A percentile compares a stretch with the other conserved stretches of the same genome.
phyloP scores from a whole-genome alignment of 228 moss, liverwort and hornwort genomes.

The Sphagnum magellanicum region DNA sequence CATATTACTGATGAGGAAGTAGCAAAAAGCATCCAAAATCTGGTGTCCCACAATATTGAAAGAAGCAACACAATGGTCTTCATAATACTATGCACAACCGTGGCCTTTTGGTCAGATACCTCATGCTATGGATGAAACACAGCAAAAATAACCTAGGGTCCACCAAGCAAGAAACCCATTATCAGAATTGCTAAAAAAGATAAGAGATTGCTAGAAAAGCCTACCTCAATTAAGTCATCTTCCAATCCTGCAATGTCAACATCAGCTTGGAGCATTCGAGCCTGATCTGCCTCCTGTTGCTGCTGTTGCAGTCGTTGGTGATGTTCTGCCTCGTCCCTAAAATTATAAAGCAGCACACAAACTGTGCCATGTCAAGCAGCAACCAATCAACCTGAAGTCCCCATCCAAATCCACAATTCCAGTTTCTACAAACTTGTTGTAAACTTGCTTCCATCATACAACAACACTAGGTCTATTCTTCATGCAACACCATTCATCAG shows the following conservation, averaged over 20 bases:
- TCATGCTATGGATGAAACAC: not conserved
- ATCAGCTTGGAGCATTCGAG: constrained; percentile 11
- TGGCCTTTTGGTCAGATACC: no score
- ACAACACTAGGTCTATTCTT: not conserved
- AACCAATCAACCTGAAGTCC: constrained; percentile 31
- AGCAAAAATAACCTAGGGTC: not conserved
- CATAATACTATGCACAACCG: no score
- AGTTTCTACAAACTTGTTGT: constrained; percentile 20
- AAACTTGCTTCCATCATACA: not conserved
- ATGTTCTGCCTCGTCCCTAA: constrained; percentile 41
- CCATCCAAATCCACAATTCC: constrained; percentile 28
- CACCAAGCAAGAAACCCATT: not conserved
- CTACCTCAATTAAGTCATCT: constrained; percentile 38
- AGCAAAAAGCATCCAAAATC: not conserved
- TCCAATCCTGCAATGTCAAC: constrained; percentile 18
- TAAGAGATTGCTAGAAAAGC: constrained; percentile 2
- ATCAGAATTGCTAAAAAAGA: not conserved
- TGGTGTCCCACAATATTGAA: no score
- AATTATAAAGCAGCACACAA: constrained; percentile 38
- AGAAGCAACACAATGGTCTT: no score
- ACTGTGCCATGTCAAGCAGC: constrained; percentile 38
- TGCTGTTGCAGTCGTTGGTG: constrained; percentile 25
- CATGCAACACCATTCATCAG: not conserved
- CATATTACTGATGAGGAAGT: not conserved
- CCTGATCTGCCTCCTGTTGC: constrained; percentile 18